These are phyloP conservation scores for Pogostemon cablin DNA, from an alignment of 257 asterid genomes.

Conservation along the genomic window DNA sequence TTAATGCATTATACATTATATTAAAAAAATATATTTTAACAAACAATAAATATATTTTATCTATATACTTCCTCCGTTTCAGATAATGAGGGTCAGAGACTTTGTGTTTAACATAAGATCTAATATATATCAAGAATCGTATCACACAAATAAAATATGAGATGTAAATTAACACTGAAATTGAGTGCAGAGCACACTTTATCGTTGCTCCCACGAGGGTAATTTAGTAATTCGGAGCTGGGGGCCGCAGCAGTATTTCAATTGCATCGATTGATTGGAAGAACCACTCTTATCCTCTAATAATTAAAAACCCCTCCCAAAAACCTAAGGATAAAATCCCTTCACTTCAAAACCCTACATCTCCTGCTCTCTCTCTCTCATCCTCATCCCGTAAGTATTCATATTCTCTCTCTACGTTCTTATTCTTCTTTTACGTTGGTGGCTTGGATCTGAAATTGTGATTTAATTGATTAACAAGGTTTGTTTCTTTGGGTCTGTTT, in stretches of 20 bases:
- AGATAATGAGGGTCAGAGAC: no score
- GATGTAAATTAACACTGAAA: no score
- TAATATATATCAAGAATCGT: no score
- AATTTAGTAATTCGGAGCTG: not conserved
- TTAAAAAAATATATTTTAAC: no score
- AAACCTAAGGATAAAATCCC: slow-evolving; percentile 27
- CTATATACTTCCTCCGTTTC: no score
- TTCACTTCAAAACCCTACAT: slow-evolving; percentile 34
- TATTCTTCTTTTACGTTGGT: not conserved
- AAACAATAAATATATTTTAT: no score
- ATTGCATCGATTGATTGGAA: not conserved
- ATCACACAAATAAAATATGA: no score
- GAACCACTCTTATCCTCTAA: not conserved
- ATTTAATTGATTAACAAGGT: not conserved
- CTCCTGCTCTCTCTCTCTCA: not conserved
- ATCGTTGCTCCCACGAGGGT: not conserved
- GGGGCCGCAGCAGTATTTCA: not conserved
- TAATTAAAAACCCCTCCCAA: slow-evolving; percentile 8
- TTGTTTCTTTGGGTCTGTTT: not conserved
- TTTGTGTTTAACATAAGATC: no score
- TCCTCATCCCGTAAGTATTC: slow-evolving; percentile 28
- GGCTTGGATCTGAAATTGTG: slow-evolving; percentile 12
- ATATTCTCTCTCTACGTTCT: not conserved
- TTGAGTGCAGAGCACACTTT: not conserved
- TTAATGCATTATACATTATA: no score